These are phyloP conservation scores for Tremella mesenterica DNA, from an alignment of 768 basidiomycete species.

Conservation along the genomic window DNA sequence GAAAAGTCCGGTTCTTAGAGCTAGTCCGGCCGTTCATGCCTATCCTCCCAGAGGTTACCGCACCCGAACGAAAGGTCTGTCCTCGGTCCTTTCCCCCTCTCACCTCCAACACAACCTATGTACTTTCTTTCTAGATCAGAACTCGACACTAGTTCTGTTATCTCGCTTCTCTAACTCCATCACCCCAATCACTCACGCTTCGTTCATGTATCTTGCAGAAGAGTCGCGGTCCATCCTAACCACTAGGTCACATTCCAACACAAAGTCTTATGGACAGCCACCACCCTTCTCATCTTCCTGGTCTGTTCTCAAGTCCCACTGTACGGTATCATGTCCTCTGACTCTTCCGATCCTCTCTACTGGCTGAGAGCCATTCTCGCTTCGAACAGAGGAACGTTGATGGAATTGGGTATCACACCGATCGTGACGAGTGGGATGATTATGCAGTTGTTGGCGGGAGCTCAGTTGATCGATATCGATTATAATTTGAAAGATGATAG, in stretches of 20 bases:
- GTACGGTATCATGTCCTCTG: conserved; percentile 99
- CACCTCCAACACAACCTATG: no score
- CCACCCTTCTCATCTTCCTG: conserved; percentile 97
- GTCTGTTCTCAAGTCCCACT: conserved; percentile 98
- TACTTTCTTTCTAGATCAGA: no score
- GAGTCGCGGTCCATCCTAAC: not conserved
- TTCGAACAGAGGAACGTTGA: conserved; percentile 94
- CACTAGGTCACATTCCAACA: conserved; percentile 95
- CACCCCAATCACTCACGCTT: no score
- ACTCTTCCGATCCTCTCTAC: conserved; percentile 97
- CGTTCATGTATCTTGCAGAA: not conserved
- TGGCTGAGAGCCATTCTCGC: conserved; percentile 99
- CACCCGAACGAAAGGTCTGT: conserved; percentile 87
- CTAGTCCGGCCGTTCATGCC: conserved; percentile 97
- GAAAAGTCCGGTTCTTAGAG: conserved; percentile 88
- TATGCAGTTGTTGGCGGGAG: conserved; percentile 97
- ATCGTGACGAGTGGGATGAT: conserved; percentile 99
- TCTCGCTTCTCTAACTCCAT: not conserved
- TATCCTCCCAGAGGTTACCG: conserved; percentile 92
- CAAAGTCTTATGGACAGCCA: conserved; percentile 97
- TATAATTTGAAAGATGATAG: conserved; percentile 95
- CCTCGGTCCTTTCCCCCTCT: no score
- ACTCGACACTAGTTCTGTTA: no score
- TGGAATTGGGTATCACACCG: conserved; percentile 97
- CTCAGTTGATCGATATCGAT: conserved; percentile 95